Evolutionary conservation across 164 flowering plant species (phyloP).

Genomic region (Vitis vinifera): ASM3070453v1 NC_081810.1:7972001-7972500

Average conservation of each 20-base stretch:
- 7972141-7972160: slow-evolving; percentile 54
- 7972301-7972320: slow-evolving; percentile 58
- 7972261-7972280: slow-evolving; percentile 43
- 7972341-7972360: slow-evolving; percentile 48
- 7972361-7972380: slow-evolving; percentile 49
- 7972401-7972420: slow-evolving; percentile 73
- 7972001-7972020: slow-evolving; percentile 55
- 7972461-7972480: slow-evolving; percentile 78
- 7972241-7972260: slow-evolving; percentile 30
- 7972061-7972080: slow-evolving; percentile 51
- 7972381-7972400: slow-evolving; percentile 56
- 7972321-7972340: slow-evolving; percentile 44
- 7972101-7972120: slow-evolving; percentile 81
- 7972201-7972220: slow-evolving; percentile 61
- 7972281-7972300: slow-evolving; percentile 59
- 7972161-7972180: slow-evolving; percentile 40
- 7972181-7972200: slow-evolving; percentile 61
- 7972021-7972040: slow-evolving; percentile 56
- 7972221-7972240: slow-evolving; percentile 68
- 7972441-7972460: slow-evolving; percentile 54
- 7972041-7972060: slow-evolving; percentile 54
- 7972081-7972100: slow-evolving; percentile 63
- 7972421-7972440: slow-evolving; percentile 53
- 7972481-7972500: slow-evolving; percentile 63
- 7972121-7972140: slow-evolving; percentile 52